These are phyloP conservation scores for Adiantum capillusveneris DNA, from an alignment of 75 land plant species.

Conservation along the genomic window DNA sequence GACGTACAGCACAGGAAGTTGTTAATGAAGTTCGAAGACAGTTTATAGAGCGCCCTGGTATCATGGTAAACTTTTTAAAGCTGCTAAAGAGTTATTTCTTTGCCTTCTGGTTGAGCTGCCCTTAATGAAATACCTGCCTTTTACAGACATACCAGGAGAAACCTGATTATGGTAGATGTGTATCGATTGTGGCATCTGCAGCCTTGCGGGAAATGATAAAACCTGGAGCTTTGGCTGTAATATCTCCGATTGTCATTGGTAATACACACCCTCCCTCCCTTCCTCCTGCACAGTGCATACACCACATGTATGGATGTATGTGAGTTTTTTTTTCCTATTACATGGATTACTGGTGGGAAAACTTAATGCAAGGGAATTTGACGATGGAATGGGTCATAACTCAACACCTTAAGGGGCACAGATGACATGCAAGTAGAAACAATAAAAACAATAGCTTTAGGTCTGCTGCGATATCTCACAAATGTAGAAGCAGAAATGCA, in stretches of 20 bases:
- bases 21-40: constrained; percentile 99
- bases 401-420: too few relatives aligned
- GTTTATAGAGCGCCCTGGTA: constrained; percentile 95
- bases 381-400: too few relatives aligned
- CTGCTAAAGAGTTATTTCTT: neutral
- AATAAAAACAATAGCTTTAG: too few relatives aligned
- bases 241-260: constrained; percentile 90
- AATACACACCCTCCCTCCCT: constrained; percentile 4
- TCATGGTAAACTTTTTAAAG: constrained; percentile 61
- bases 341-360: too few relatives aligned
- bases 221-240: constrained; percentile 93
- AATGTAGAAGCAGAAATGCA: too few relatives aligned
- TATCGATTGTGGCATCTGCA: constrained; percentile 97
- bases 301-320: too few relatives aligned
- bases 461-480: too few relatives aligned
- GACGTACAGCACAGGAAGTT: constrained; percentile 98
- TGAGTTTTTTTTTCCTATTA: too few relatives aligned
- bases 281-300: too few relatives aligned
- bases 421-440: too few relatives aligned
- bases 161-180: constrained; percentile 97
- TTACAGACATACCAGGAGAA: constrained; percentile 87
- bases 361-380: too few relatives aligned
- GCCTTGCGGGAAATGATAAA: constrained; percentile 97
- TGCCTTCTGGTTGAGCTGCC: neutral
- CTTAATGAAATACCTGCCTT: neutral